Evolutionary conservation across 768 basidiomycete species (phyloP).

Genomic region (Multifurca ochricompacta): DNA sequence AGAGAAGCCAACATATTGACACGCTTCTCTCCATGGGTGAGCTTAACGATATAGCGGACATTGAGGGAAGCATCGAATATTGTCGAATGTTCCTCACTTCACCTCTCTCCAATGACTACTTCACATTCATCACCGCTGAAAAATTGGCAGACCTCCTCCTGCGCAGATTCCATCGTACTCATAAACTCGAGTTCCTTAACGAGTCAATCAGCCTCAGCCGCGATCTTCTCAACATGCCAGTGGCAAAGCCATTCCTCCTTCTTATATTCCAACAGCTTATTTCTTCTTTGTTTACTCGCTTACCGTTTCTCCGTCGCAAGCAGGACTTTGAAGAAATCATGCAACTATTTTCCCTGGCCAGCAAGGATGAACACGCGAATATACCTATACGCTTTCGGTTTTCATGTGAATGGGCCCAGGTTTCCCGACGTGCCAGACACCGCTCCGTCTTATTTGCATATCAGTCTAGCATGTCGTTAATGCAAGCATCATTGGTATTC

Average conservation of each 20-base stretch:
- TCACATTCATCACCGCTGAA: not conserved
- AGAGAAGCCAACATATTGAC: not conserved
- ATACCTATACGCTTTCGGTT: not conserved
- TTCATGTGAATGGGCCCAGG: not conserved
- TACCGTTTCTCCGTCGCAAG: too few species aligned
- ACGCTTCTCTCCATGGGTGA: not conserved
- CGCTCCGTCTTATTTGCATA: not conserved
- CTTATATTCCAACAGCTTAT: not conserved
- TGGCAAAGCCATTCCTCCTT: not conserved
- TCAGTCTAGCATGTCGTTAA: too few species aligned
- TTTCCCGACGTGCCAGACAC: not conserved
- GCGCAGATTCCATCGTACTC: not conserved
- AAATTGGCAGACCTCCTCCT: not conserved
- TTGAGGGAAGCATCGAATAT: not conserved
- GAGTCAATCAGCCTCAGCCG: not conserved
- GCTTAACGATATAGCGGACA: not conserved
- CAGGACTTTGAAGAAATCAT: not conserved
- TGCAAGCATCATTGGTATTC: too few species aligned
- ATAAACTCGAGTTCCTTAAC: too few species aligned
- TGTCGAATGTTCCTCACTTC: not conserved
- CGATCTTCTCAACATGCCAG: not conserved
- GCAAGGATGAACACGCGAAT: not conserved
- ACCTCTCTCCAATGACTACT: not conserved
- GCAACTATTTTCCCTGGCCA: not conserved
- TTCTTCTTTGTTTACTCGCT: not conserved